Evolutionary conservation across 441 rosid species (phyloP).

Genomic region (Croton setiger): DNA sequence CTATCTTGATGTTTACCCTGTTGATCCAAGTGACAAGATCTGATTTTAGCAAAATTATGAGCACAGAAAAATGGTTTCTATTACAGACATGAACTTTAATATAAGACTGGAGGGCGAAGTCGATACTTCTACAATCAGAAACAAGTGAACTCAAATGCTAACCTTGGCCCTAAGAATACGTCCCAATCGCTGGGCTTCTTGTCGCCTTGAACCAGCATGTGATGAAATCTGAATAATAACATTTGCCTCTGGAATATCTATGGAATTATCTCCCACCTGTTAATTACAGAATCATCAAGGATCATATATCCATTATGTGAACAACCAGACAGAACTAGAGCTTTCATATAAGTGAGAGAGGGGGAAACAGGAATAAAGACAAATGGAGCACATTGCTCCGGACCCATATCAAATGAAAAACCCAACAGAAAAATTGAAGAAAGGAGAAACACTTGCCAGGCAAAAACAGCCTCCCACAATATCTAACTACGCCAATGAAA

Average conservation of each 20-base stretch:
- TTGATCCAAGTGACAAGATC: slow-evolving; percentile 16
- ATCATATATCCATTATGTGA: background rate
- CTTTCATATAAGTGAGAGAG: too few species aligned
- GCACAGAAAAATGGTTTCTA: background rate
- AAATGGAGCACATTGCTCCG: background rate
- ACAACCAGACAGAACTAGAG: too few species aligned
- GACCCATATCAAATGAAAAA: background rate
- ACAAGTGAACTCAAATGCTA: slow-evolving; percentile 14
- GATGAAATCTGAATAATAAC: slow-evolving; percentile 96
- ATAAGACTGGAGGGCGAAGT: background rate
- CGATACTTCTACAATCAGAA: background rate
- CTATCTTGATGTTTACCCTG: slow-evolving; percentile 94
- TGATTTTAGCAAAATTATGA: background rate
- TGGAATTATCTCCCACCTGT: slow-evolving; percentile 96
- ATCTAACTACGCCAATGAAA: background rate
- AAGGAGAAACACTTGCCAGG: background rate
- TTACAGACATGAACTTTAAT: background rate
- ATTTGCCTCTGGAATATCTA: slow-evolving; percentile 97
- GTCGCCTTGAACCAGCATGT: slow-evolving; percentile 98
- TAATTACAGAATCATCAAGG: slow-evolving; percentile 12
- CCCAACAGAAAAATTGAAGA: background rate
- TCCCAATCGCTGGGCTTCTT: slow-evolving; percentile 94
- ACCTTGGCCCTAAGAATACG: slow-evolving; percentile 99
- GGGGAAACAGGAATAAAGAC: background rate
- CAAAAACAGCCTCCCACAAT: background rate